A percentile compares a stretch with the other conserved stretches of the same genome.
phyloP scores from a whole-genome alignment of 2,329 filamentous ascomycete genomes.

The Simplicillium aogashimaense region DNA sequence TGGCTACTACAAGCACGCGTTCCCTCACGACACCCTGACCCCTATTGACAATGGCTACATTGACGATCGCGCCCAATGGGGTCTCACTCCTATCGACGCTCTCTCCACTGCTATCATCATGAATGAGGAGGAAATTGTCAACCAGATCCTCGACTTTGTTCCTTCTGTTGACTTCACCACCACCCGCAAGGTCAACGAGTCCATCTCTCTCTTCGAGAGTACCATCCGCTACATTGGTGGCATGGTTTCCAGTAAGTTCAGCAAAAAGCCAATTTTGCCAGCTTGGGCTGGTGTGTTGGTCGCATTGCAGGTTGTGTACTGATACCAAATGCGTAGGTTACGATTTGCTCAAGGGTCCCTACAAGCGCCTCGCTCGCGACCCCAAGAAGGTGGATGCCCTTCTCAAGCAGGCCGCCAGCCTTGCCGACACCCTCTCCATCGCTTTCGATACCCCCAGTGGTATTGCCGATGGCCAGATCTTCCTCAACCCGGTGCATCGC shows the following conservation, averaged over 20 bases:
- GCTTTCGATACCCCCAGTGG: conserved; percentile 66
- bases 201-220: conserved; percentile 77
- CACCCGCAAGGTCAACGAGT: conserved; percentile 30
- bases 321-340: conserved; percentile 32
- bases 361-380: conserved; percentile 34
- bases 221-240: conserved; percentile 83
- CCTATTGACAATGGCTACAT: conserved; percentile 55
- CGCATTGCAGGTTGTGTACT: not conserved
- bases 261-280: not conserved
- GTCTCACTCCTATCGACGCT: conserved; percentile 72
- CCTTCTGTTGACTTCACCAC: conserved; percentile 60
- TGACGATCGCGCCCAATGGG: conserved; percentile 69
- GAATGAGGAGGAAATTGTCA: conserved; percentile 56
- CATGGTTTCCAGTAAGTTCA: conserved; percentile 54
- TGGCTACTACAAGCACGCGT: conserved; percentile 66
- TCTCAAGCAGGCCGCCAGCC: conserved; percentile 51
- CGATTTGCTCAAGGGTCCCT: conserved; percentile 59
- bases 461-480: conserved; percentile 58
- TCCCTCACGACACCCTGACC: conserved; percentile 65
- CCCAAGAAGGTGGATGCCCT: conserved; percentile 42
- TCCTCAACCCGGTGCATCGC: conserved; percentile 38
- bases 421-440: conserved; percentile 63
- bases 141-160: conserved; percentile 62
- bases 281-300: too few species aligned
- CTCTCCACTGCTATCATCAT: conserved; percentile 73